Evolutionary conservation across 176 grass and related monocot genomes (phyloP), one percentile per base, ranked within the genome.

Genomic region (Hordeum marinum): DNA sequence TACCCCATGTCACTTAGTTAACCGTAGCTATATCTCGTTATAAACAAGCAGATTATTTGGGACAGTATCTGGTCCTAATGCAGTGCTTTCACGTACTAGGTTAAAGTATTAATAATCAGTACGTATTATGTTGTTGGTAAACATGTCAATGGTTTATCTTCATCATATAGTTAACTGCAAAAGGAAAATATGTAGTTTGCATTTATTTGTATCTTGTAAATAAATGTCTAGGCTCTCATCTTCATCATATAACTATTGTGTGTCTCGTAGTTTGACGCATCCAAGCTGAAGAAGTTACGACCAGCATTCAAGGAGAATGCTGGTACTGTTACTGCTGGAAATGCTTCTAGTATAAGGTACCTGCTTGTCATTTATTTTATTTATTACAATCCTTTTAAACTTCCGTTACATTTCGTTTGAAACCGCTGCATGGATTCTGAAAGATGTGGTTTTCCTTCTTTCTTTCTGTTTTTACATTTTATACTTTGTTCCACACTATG

Each of bases 261-360:
- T 68, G 10, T 73, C 27, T 89, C 15, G 36, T 83, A 98, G 95
- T 98, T 98, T 92, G 95, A 98, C 72, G 87, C 96, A 45, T 77
- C 63, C 41, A 98, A 98, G 86, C 74, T 98, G 72, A 94, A 87
- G 89, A 98, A 98, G 86, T 91, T 95, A 39, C 89, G 89, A 32
- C 83, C 96, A 80, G 95, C 93, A 93, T 98, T 98, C 85, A 98
- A 95, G 83, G 93, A 95, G 26, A 95, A 90, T 75, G 73, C 72
- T 83, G 96, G 93, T 62, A 98, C 87, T 18, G 96, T 98, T 82
- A 98, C 96, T 63, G 93, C 93, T 87, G 96, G 96, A 65, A 98
- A 98, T 94, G 91, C 96, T 57, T 98, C 96, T 92, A 98, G 95
- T 66, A 91, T 89, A 68, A 95, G 93, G 93, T 95, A 60, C 31